These are phyloP conservation scores for Schizosaccharomyces cryophilus DNA, from an alignment of 805 yeast species.

Conservation along the genomic window DNA sequence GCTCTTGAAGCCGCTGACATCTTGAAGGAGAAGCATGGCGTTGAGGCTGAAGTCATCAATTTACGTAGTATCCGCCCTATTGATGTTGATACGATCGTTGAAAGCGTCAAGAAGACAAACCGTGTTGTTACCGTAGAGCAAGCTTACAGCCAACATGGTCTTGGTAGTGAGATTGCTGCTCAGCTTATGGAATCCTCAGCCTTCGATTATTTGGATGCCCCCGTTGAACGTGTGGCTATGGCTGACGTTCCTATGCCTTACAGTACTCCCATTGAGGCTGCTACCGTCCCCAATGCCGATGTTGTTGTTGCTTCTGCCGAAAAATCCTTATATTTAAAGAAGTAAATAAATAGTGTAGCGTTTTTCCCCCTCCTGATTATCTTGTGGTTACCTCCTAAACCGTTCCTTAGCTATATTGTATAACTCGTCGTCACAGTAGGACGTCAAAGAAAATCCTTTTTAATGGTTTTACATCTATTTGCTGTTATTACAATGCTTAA, in stretches of 20 bases:
- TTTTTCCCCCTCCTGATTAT: not conserved
- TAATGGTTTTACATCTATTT: no score
- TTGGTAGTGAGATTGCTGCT: constrained; percentile 94
- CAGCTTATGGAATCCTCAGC: constrained; percentile 97
- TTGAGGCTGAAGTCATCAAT: constrained; percentile 80
- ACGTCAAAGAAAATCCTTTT: no score
- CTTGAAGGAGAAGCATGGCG: constrained; percentile 63
- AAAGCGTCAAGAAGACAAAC: constrained; percentile 85
- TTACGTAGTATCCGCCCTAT: constrained; percentile 92
- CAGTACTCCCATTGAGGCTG: constrained; percentile 84
- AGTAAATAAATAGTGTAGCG: not conserved
- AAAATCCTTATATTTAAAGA: constrained; percentile 16
- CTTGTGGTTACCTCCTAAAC: not conserved
- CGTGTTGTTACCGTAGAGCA: constrained; percentile 91
- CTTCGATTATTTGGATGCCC: constrained; percentile 93
- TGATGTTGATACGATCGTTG: constrained; percentile 65
- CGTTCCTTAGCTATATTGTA: not conserved
- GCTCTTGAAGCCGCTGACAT: constrained; percentile 74
- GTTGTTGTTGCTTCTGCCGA: constrained; percentile 52
- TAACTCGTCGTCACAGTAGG: no score
- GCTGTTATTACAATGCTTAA: no score
- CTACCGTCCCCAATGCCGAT: constrained; percentile 94
- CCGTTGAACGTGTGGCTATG: constrained; percentile 95
- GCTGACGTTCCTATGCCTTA: constrained; percentile 99
- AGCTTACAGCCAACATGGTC: constrained; percentile 95